Percentiles rank a stretch among this genome's conserved stretches.
Evolutionary conservation across 495 filamentous ascomycete genomes (phyloP).

Genomic region (Aspergillus nanangensis): DNA sequence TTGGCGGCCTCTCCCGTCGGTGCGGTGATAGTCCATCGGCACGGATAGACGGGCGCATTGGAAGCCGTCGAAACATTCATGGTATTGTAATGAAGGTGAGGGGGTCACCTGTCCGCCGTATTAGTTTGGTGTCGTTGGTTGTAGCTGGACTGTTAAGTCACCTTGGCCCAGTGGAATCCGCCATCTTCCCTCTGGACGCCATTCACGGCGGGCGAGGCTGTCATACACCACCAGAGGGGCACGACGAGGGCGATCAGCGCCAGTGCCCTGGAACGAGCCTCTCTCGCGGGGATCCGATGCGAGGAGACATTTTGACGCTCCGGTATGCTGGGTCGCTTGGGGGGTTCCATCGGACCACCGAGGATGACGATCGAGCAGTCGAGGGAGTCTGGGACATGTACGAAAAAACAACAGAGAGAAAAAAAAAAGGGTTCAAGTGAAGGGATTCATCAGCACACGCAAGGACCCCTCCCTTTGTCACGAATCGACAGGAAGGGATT

Average conservation of each 20-base stretch:
- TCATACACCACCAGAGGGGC: conserved; percentile 15
- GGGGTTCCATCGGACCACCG: background rate
- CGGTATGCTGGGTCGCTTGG: background rate
- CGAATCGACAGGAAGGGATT: background rate
- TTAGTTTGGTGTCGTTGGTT: background rate
- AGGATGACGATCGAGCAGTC: background rate
- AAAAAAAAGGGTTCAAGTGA: too few species aligned
- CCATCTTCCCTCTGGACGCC: too few species aligned
- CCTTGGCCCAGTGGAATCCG: too few species aligned
- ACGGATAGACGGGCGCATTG: conserved; percentile 54
- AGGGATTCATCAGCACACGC: too few species aligned
- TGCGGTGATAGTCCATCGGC: conserved; percentile 51
- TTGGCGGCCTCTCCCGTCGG: conserved; percentile 28
- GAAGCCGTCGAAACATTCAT: conserved; percentile 38
- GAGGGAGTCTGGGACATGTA: background rate
- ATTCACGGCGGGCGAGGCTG: too few species aligned
- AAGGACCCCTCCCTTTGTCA: background rate
- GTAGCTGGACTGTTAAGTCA: too few species aligned
- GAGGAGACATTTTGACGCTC: background rate
- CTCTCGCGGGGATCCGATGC: background rate
- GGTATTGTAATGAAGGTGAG: conserved; percentile 27
- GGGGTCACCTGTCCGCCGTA: conserved; percentile 18
- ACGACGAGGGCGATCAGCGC: conserved; percentile 6
- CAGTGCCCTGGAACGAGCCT: conserved; percentile 3
- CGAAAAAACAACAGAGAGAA: background rate